Conservation (phyloP, 805 yeast species). For the Scheffersomyces stipitis region DNA sequence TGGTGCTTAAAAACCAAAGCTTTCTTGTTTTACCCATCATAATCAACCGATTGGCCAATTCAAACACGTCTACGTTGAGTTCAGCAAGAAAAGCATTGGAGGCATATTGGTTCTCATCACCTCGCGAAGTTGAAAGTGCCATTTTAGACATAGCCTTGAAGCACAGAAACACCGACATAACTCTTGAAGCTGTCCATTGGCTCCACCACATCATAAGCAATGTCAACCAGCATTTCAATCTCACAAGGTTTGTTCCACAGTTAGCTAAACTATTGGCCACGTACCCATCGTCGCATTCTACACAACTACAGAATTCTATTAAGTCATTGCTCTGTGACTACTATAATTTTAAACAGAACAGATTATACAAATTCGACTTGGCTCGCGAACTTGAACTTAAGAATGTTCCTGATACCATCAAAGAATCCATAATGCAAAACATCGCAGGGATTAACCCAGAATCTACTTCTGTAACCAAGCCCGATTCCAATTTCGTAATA, state of each 20-base stretch:
- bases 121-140: constrained; percentile 45
- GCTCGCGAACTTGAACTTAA: constrained; percentile 38
- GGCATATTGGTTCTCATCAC: constrained; percentile 55
- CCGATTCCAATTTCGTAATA: not conserved
- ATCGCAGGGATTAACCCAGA: not conserved
- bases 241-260: constrained; percentile 24
- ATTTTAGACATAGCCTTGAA: constrained; percentile 46
- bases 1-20: constrained; percentile 41
- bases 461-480: not conserved
- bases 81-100: constrained; percentile 53
- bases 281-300: constrained; percentile 1
- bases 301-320: constrained; percentile 16
- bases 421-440: not conserved
- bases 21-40: constrained; percentile 51
- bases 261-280: constrained; percentile 18
- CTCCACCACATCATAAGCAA: constrained; percentile 39
- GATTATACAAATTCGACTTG: constrained; percentile 47
- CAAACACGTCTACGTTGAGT: constrained; percentile 32
- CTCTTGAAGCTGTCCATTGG: constrained; percentile 46
- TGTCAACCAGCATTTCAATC: constrained; percentile 32
- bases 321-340: constrained; percentile 23
- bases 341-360: constrained; percentile 29
- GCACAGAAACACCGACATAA: constrained; percentile 35
- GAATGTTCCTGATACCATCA: constrained; percentile 20
- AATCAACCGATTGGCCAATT: constrained; percentile 46